These are phyloP conservation scores for Cercospora sesami DNA, from an alignment of 2,329 filamentous ascomycete species.

Conservation along the genomic window DNA sequence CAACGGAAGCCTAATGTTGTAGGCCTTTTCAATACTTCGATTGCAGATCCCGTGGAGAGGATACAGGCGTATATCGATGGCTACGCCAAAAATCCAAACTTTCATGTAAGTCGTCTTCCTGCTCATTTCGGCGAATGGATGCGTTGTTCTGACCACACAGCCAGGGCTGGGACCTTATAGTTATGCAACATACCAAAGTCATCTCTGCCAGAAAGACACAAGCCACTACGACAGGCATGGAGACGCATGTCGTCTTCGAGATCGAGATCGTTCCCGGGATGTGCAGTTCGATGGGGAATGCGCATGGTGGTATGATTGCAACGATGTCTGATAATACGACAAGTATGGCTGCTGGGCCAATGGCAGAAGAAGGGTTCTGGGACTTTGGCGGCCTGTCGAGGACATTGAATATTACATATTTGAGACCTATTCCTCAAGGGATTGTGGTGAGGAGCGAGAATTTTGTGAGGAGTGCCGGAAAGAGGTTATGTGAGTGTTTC, in stretches of 20 bases:
- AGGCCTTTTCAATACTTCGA: slow-evolving; percentile 15
- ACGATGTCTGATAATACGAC: slow-evolving; percentile 57
- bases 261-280: slow-evolving; percentile 15
- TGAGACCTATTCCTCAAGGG: slow-evolving; percentile 43
- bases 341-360: slow-evolving; percentile 35
- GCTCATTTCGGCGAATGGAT: too few species aligned
- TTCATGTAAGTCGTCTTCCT: neutral
- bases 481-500: slow-evolving; percentile 37
- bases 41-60: slow-evolving; percentile 15
- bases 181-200: slow-evolving; percentile 18
- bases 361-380: slow-evolving; percentile 36
- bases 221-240: slow-evolving; percentile 3
- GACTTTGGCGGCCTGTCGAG: slow-evolving; percentile 42
- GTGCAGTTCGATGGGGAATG: slow-evolving; percentile 24
- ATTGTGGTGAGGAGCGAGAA: slow-evolving; percentile 43
- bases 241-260: slow-evolving; percentile 17
- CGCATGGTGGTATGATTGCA: slow-evolving; percentile 48
- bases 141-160: neutral
- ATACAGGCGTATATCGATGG: slow-evolving; percentile 18
- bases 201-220: slow-evolving; percentile 13
- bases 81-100: slow-evolving; percentile 14
- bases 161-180: slow-evolving; percentile 14
- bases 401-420: slow-evolving; percentile 47
- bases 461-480: slow-evolving; percentile 46
- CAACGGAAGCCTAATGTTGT: neutral